Conservation (phyloP, 495 filamentous ascomycete genomes). For the Neurospora sp. region DNA sequence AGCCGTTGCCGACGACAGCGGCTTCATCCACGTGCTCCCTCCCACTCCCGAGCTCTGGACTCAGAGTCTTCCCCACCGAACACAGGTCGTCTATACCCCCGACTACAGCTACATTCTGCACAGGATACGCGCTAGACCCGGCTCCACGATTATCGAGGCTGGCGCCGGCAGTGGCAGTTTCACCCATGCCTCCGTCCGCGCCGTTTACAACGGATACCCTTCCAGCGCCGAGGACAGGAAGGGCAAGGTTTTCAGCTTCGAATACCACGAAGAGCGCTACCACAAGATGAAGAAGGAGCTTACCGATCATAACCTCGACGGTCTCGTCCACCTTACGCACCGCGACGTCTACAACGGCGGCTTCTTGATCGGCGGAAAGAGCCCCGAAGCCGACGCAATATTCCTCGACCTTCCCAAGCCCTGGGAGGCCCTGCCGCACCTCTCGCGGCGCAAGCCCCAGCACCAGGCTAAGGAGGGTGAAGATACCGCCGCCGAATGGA, state of each 20-base stretch:
- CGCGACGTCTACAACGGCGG: slow-evolving; percentile 86
- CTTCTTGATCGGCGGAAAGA: slow-evolving; percentile 51
- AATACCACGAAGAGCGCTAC: slow-evolving; percentile 76
- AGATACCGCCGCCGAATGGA: slow-evolving; percentile 23
- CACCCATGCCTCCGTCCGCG: slow-evolving; percentile 79
- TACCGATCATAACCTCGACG: slow-evolving; percentile 57
- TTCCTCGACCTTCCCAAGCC: slow-evolving; percentile 93
- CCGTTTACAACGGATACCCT: slow-evolving; percentile 78
- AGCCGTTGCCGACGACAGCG: slow-evolving; percentile 56
- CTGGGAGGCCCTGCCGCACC: slow-evolving; percentile 79
- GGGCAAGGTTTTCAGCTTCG: slow-evolving; percentile 86
- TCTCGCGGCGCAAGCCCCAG: slow-evolving; percentile 50
- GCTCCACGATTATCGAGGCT: slow-evolving; percentile 76
- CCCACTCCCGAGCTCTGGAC: slow-evolving; percentile 96
- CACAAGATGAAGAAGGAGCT: slow-evolving; percentile 67
- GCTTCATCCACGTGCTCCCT: slow-evolving; percentile 82
- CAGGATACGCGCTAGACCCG: slow-evolving; percentile 71
- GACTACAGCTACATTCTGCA: slow-evolving; percentile 96
- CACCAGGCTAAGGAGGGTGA: slow-evolving; percentile 3
- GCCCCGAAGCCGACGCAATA: slow-evolving; percentile 64
- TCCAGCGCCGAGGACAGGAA: slow-evolving; percentile 25
- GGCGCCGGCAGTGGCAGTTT: slow-evolving; percentile 93
- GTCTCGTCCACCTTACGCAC: slow-evolving; percentile 71
- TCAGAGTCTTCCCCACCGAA: slow-evolving; percentile 76
- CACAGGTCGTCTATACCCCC: slow-evolving; percentile 95